phyloP scores from a whole-genome alignment of 495 filamentous ascomycete species.

The Neurospora pannonica region DNA sequence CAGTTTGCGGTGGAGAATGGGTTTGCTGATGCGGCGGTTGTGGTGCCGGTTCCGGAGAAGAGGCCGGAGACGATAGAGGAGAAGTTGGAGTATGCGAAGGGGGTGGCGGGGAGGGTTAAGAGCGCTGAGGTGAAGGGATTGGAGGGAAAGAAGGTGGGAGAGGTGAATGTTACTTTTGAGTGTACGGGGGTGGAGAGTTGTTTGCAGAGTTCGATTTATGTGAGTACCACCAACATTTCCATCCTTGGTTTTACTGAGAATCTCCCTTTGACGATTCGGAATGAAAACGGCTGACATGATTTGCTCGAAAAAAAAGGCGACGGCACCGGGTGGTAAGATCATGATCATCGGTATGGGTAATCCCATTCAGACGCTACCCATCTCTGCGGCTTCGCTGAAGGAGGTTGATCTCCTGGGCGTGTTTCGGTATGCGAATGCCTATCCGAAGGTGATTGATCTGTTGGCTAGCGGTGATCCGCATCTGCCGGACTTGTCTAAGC shows the following conservation, averaged over 20 bases:
- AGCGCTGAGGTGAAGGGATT: conserved; percentile 16
- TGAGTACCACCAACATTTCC: conserved; percentile 16
- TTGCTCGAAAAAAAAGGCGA: no score
- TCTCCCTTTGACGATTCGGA: neutral
- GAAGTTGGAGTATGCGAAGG: conserved; percentile 51
- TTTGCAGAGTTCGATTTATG: conserved; percentile 82
- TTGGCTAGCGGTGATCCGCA: conserved; percentile 47
- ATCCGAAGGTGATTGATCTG: conserved; percentile 65
- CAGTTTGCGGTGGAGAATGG: conserved; percentile 61
- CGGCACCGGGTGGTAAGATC: conserved; percentile 67
- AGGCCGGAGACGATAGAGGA: conserved; percentile 46
- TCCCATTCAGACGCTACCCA: conserved; percentile 76
- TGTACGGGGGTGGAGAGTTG: conserved; percentile 87
- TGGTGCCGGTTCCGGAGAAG: conserved; percentile 44
- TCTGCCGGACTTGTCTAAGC: conserved; percentile 47
- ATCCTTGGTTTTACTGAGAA: neutral
- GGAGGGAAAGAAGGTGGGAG: conserved; percentile 33
- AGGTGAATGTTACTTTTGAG: conserved; percentile 77
- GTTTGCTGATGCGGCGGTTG: conserved; percentile 53
- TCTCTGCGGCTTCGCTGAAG: conserved; percentile 76
- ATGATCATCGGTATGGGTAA: conserved; percentile 93
- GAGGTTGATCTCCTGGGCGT: conserved; percentile 89
- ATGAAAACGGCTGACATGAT: neutral
- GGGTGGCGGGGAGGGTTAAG: conserved; percentile 46
- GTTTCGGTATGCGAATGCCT: conserved; percentile 84